A percentile compares a stretch with the other conserved stretches of the same genome.
Conservation (phyloP, 2,329 filamentous ascomycete species). For the Fusarium drepaniforme region DNA sequence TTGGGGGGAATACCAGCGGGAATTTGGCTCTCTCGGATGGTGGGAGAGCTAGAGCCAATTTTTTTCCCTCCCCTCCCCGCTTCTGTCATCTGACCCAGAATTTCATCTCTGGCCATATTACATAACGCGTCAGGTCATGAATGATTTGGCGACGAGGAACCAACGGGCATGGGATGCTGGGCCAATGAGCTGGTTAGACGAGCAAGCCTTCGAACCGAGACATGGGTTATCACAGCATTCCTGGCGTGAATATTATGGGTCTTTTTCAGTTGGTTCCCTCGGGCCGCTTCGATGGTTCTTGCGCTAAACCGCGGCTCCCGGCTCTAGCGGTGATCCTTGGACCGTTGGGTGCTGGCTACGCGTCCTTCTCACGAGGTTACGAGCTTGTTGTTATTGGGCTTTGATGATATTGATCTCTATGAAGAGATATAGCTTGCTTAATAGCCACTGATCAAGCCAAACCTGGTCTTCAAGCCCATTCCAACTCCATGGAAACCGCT, state of each 20-base stretch:
- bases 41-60: background rate
- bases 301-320: background rate
- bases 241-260: background rate
- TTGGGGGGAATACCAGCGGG: background rate
- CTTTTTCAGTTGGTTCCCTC: background rate
- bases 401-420: background rate
- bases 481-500: background rate
- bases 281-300: background rate
- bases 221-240: background rate
- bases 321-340: background rate
- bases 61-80: background rate
- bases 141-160: background rate
- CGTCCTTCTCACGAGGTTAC: background rate
- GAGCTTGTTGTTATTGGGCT: background rate
- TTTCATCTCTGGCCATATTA: background rate
- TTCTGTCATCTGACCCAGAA: conserved; percentile 1
- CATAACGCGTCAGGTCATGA: conserved; percentile 1
- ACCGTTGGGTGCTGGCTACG: background rate
- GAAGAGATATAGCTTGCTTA: background rate
- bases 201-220: background rate
- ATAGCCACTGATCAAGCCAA: background rate
- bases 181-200: background rate
- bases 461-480: background rate
- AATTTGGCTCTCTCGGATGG: background rate
- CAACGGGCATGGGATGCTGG: background rate